phyloP scores from a whole-genome alignment of 2,329 filamentous ascomycete species.

The Fusarium nematophilum region DNA sequence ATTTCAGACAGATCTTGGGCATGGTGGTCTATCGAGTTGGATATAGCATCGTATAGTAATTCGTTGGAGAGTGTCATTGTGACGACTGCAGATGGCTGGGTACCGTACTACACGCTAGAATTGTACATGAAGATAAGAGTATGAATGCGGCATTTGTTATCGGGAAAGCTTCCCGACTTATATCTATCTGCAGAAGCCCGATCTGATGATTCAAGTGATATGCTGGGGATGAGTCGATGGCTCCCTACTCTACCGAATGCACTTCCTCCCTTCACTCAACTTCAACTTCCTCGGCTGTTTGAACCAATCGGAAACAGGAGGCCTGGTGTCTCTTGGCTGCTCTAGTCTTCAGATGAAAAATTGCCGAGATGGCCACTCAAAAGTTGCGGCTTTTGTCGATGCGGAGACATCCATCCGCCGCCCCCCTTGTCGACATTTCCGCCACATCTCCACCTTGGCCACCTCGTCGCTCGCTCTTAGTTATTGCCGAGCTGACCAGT shows the following conservation, averaged over 20 bases:
- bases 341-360: neutral
- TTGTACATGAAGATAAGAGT: no score
- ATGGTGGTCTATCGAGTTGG: constrained; percentile 26
- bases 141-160: no score
- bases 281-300: neutral
- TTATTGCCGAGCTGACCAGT: constrained; percentile 21
- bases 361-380: constrained; percentile 35
- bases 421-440: neutral
- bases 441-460: neutral
- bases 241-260: no score
- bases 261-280: no score
- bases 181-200: no score
- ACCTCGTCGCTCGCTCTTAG: neutral
- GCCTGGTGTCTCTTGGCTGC: no score
- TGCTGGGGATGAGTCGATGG: no score
- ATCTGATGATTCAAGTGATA: no score
- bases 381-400: neutral
- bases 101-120: no score
- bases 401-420: neutral
- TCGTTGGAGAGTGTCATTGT: constrained; percentile 1
- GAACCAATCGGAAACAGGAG: constrained; percentile 8
- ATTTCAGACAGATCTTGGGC: constrained; percentile 23
- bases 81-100: neutral
- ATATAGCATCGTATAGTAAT: constrained; percentile 19
- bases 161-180: no score